Evolutionary conservation across 257 asterid species (phyloP).

Genomic region (Thymus mandschuricus): DNA sequence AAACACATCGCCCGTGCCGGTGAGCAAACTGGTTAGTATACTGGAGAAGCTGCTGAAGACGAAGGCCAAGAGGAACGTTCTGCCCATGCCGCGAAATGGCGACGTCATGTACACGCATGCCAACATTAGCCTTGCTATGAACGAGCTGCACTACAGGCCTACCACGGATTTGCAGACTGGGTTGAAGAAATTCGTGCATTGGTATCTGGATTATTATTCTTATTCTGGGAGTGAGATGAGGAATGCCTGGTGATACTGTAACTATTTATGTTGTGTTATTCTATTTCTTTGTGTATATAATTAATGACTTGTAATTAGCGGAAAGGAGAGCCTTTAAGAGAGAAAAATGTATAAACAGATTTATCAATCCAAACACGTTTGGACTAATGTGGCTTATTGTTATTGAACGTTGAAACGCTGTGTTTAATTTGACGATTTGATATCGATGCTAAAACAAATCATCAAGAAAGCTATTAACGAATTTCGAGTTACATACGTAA

Average conservation of each 20-base stretch:
- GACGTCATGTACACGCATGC: conserved; percentile 96
- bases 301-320: no score
- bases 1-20: conserved; percentile 90
- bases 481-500: no score
- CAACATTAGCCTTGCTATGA: conserved; percentile 77
- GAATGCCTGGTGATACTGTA: neutral
- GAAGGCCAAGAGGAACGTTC: conserved; percentile 70
- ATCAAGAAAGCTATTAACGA: no score
- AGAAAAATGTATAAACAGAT: no score
- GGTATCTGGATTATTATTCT: conserved; percentile 50
- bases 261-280: neutral
- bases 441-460: no score
- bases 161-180: conserved; percentile 86
- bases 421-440: no score
- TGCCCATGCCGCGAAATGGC: conserved; percentile 90
- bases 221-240: conserved; percentile 10
- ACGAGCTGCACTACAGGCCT: conserved; percentile 85
- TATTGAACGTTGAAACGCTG: no score
- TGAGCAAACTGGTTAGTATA: conserved; percentile 77
- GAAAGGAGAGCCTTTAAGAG: no score
- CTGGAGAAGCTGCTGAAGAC: conserved; percentile 57
- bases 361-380: no score
- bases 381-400: no score
- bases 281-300: neutral
- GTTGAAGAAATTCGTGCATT: conserved; percentile 78